Evolutionary conservation across 208 protist genomes (phyloP), one percentile per base, ranked within the genome.

Genomic region (Wallacemonas sp.): DNA sequence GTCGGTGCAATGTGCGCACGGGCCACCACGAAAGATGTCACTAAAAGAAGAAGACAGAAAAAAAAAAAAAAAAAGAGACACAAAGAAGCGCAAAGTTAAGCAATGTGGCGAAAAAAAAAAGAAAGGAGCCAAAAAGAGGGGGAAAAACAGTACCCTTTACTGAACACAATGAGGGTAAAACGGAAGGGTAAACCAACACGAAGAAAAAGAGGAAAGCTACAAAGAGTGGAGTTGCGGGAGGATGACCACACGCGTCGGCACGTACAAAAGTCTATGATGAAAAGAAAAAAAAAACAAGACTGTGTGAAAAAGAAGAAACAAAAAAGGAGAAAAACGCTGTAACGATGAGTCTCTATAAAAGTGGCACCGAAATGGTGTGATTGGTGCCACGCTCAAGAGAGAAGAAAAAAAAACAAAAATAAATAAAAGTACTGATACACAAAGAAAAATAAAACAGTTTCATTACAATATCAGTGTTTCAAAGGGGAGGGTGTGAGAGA

Each of bases 91-190:
- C n/a, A n/a, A n/a, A n/a, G 17, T 38, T 22, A 71, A 21, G 24
- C 26, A 59, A 27, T 8, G 58, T 22, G 66, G 33, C 44, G 45
- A 56, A 66, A 56, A 45, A 44, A 70, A 70, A 79, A 26, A 24
- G 62, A n/a, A 39, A 69, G 19, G 21, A 36, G 31, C 14, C 47
- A 44, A 59, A 19, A 68, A 9, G 60, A 46, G 62, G 28, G 28
- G 53, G 17, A 47, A 39, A 34, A 33, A 36, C 19, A 55, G 28
- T 55, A 38, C n/a, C n/a, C n/a, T n/a, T n/a, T n/a, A 30, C 41
- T 6, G 42, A 66, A 68, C 28, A 14, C n/a, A n/a, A n/a, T n/a
- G n/a, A n/a, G n/a, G n/a, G 51, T 17, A 60, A 0, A 62, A 62
- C n/a, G 31, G 22, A 58, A 14, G 45, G 22, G 42, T 30, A 59